Evolutionary conservation across 2,329 filamentous ascomycete genomes (phyloP).

Genomic region (Bipolaris sorokiniana): DNA sequence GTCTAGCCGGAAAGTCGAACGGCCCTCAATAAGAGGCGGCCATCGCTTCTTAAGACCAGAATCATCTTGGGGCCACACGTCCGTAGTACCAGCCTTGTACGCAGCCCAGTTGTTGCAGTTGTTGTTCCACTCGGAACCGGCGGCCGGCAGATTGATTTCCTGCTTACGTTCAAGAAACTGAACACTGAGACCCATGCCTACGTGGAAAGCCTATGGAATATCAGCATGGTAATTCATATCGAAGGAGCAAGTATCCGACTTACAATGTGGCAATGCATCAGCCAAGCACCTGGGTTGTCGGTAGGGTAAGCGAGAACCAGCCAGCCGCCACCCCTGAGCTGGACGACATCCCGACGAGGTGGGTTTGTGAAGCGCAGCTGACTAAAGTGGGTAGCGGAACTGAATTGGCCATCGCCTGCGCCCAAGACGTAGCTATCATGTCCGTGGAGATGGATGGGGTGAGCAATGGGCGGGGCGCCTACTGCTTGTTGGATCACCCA

Average conservation of each 20-base stretch:
- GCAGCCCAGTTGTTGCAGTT: slow-evolving; percentile 36
- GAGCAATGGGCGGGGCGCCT: slow-evolving; percentile 45
- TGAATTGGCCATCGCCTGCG: slow-evolving; percentile 42
- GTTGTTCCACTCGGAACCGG: slow-evolving; percentile 33
- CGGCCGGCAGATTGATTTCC: slow-evolving; percentile 27
- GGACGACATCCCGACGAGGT: slow-evolving; percentile 43
- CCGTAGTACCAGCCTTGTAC: slow-evolving; percentile 22
- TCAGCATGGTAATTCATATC: neutral
- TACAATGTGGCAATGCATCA: slow-evolving; percentile 39
- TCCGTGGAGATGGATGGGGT: slow-evolving; percentile 41
- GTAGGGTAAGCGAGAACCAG: slow-evolving; percentile 59
- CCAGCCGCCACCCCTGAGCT: slow-evolving; percentile 45
- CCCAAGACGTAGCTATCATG: slow-evolving; percentile 36
- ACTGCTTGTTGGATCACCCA: slow-evolving; percentile 55
- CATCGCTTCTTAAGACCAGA: slow-evolving; percentile 49
- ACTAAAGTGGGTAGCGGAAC: slow-evolving; percentile 14
- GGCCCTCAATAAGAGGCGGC: slow-evolving; percentile 21
- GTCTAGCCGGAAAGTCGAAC: slow-evolving; percentile 2
- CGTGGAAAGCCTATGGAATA: slow-evolving; percentile 29
- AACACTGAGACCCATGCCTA: slow-evolving; percentile 34
- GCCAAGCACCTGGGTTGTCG: slow-evolving; percentile 57
- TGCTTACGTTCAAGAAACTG: slow-evolving; percentile 36
- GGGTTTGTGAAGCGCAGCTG: slow-evolving; percentile 46
- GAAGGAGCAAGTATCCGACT: neutral
- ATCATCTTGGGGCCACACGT: slow-evolving; percentile 47